phyloP scores from a whole-genome alignment of 2,329 filamentous ascomycete genomes.

The Verticillium longisporum region DNA sequence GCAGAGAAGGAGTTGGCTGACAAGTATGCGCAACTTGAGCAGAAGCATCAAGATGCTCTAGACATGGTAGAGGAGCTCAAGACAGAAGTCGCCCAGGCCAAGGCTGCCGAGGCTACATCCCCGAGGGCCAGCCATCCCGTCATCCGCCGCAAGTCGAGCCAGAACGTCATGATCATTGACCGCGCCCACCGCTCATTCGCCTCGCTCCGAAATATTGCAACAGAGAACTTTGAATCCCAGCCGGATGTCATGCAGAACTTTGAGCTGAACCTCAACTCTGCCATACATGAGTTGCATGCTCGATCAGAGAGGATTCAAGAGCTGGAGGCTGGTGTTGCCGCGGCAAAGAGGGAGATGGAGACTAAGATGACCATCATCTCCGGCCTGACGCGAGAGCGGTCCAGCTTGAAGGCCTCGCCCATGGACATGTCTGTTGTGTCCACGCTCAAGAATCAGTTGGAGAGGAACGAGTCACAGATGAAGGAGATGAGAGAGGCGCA shows the following conservation, averaged over 20 bases:
- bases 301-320: conserved; percentile 86
- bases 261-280: conserved; percentile 82
- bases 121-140: conserved; percentile 63
- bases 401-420: conserved; percentile 75
- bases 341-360: conserved; percentile 92
- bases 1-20: conserved; percentile 66
- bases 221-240: conserved; percentile 75
- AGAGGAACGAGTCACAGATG: conserved; percentile 79
- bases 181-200: conserved; percentile 87
- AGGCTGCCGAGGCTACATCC: conserved; percentile 49
- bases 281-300: conserved; percentile 84
- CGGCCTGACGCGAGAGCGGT: conserved; percentile 85
- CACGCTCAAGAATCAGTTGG: conserved; percentile 78
- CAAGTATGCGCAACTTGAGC: conserved; percentile 77
- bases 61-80: conserved; percentile 89
- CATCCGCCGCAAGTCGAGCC: conserved; percentile 88
- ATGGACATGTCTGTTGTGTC: conserved; percentile 90
- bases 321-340: conserved; percentile 76
- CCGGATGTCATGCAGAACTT: conserved; percentile 88
- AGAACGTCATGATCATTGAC: conserved; percentile 80
- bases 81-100: conserved; percentile 75
- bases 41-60: conserved; percentile 73
- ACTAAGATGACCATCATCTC: conserved; percentile 94
- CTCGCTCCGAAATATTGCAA: conserved; percentile 79
- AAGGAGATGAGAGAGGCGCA: conserved; percentile 66